A percentile compares a stretch with the other conserved stretches of the same genome.
Evolutionary conservation across 495 filamentous ascomycete species (phyloP).

Genomic region (Penicillium tannophilum): DNA sequence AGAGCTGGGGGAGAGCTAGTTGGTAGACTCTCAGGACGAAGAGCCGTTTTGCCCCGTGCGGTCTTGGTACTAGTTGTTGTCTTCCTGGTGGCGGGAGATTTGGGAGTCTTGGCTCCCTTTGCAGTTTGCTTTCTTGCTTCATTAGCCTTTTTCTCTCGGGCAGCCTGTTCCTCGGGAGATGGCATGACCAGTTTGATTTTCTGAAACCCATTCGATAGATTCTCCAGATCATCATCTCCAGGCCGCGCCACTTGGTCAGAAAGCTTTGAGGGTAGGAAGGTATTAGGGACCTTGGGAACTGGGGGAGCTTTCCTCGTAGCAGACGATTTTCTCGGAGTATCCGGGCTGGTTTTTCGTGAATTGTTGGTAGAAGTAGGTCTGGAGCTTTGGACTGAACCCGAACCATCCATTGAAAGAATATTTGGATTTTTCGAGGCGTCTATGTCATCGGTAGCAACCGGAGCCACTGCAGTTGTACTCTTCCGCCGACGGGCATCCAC

Average conservation of each 20-base stretch:
- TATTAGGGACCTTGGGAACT: slow-evolving; percentile 46
- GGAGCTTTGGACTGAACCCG: slow-evolving; percentile 5
- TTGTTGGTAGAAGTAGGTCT: not conserved
- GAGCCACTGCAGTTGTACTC: slow-evolving; percentile 28
- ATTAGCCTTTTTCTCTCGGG: slow-evolving; percentile 48
- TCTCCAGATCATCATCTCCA: slow-evolving; percentile 55
- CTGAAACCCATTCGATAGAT: slow-evolving; percentile 66
- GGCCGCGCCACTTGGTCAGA: slow-evolving; percentile 11
- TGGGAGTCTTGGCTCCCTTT: slow-evolving; percentile 20
- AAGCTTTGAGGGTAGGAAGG: slow-evolving; percentile 25
- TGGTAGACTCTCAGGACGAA: slow-evolving; percentile 7
- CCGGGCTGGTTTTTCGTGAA: slow-evolving; percentile 45
- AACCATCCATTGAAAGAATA: slow-evolving; percentile 19
- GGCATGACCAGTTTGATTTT: slow-evolving; percentile 76
- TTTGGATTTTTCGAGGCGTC: not conserved
- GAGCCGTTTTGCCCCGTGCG: slow-evolving; percentile 8
- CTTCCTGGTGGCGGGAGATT: slow-evolving; percentile 30
- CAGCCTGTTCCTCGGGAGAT: slow-evolving; percentile 70
- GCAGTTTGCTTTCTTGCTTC: slow-evolving; percentile 32
- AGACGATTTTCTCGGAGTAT: slow-evolving; percentile 48
- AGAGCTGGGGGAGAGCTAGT: slow-evolving; percentile 14
- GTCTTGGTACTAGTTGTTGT: slow-evolving; percentile 11
- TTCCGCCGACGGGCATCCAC: slow-evolving; percentile 40
- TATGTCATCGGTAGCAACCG: slow-evolving; percentile 13
- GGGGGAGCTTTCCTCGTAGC: slow-evolving; percentile 48